Evolutionary conservation across 1,139 yeast genomes (phyloP).

Genomic region (Suhomyces wounanorum): DNA sequence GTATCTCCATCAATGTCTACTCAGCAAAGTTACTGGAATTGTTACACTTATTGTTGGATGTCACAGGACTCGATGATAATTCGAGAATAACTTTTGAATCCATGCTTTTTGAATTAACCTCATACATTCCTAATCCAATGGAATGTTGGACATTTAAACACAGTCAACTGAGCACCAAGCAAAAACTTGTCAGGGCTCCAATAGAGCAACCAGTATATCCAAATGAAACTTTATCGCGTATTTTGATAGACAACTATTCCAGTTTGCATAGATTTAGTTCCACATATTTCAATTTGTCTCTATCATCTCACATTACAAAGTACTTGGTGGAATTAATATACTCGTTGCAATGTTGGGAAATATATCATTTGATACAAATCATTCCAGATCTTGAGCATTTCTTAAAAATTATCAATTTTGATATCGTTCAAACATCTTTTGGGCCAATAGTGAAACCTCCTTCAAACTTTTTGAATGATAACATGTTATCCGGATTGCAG

Average conservation of each 20-base stretch:
- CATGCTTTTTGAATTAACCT: conserved; percentile 29
- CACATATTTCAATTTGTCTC: conserved; percentile 39
- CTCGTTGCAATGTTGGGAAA: conserved; percentile 48
- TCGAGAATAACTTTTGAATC: conserved; percentile 33
- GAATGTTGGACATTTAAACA: conserved; percentile 16
- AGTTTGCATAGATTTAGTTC: conserved; percentile 33
- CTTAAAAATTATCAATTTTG: conserved; percentile 38
- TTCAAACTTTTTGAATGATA: conserved; percentile 35
- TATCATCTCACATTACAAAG: conserved; percentile 41
- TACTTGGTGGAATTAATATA: conserved; percentile 44
- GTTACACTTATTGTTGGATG: conserved; percentile 31
- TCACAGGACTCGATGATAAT: conserved; percentile 31
- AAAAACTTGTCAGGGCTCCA: not conserved
- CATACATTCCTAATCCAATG: conserved; percentile 28
- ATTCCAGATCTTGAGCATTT: conserved; percentile 39
- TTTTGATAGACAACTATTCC: conserved; percentile 43
- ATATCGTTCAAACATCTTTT: conserved; percentile 38
- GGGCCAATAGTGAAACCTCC: conserved; percentile 48
- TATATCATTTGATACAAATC: conserved; percentile 41
- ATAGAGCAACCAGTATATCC: conserved; percentile 28
- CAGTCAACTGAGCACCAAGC: conserved; percentile 6
- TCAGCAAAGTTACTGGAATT: conserved; percentile 33
- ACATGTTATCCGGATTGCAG: conserved; percentile 45
- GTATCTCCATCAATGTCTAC: conserved; percentile 25
- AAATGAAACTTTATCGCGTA: conserved; percentile 38